Base-by-base conservation (phyloP, 179 eudicot genomes). In the Silene coronaria region DNA sequence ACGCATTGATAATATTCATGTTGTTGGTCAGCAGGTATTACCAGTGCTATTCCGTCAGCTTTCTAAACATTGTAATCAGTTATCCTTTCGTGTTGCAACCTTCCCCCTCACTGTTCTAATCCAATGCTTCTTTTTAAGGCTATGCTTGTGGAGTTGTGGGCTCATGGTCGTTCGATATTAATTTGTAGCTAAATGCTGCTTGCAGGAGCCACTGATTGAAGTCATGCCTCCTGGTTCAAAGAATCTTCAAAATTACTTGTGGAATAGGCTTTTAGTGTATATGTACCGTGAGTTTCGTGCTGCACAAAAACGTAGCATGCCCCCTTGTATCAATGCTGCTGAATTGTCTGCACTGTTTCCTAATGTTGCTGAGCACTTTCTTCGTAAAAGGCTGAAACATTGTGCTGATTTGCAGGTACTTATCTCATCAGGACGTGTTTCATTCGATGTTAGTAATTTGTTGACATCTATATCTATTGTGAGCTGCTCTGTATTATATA, bases 191-290 rank as follows among this genome's bases (percentile, higher is more conserved):
- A 19, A 61, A 68, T 63, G 36, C 60, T 76, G 23, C 71, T 60
- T 84, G 66, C 79, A 95, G 97, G 99, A 95, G 86, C 99, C 99
- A 75, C 94, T 91, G 77, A 80, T 90, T 82, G 98, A 93, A 79
- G 97, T 93, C 21, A 55, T 55, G 59, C 21, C 59, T 55, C 59
- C 59, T 55, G 88, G 83, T 64, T 83, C 98, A 36, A 93, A 93
- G 84, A 82, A 83, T 72, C 87, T 88, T 70, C 99, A 92, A 86
- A 76, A 80, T 55, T 92, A 87, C 79, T 80, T 85, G 38, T 87
- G 87, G 88, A 91, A 91, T 75, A 89, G 99, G 84, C 91, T 95
- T 51, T 79, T 95, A 80, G 97, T 92, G 70, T 88, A 83, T 77
- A 83, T 95, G 89, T 95, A 89, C 78, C 92, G 99, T 55, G 97